Evolutionary conservation across 305 asterid species (phyloP), one percentile per base, ranked within the genome.

Genomic region (Fraxinus nigra): DNA sequence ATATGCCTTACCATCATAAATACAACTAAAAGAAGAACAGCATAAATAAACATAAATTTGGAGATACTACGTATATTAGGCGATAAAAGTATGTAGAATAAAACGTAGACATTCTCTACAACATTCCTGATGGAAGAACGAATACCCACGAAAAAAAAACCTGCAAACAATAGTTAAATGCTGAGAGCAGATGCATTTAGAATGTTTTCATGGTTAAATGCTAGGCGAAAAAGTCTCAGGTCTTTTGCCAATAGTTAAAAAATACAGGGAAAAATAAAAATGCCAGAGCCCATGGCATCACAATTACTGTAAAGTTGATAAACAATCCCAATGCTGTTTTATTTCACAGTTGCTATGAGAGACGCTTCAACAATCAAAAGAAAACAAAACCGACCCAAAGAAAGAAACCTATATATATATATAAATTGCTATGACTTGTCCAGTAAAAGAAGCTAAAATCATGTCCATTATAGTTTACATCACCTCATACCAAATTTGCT

Each of bases 351-450:
- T 26, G 65, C 86, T 78, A 46, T 78, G 54, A 84, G 83, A 48
- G 51, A 81, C 84, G 88, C 85, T 85, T 87, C 77, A 75, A 54
- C 78, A 80, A 79, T 73, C 85, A 83, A 85, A 82, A 79, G 82
- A 76, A 67, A 67, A 28, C 46, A 70, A 30, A 7, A 76, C 40
- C 81, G 76, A 22, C 70, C 82, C 46, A 56, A 69, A 59, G 40
- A 46, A 35, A 35, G 10, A 28, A 13, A 67, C 20, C 38, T 67
- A 28, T 67, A 28, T 4, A 1, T 65, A 65, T 61, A 61, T 34
- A 34, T 51, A 51, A 28, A 28, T 1, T 24, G 73, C 9, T 67
- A 67, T 28, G 37, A 0, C 3, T 28, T 30, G 22, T 67, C 37
- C 10, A 1, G 24, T 30, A 67, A 67, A 30, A 67, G 1, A 67